These are phyloP conservation scores for Aureobasidium sp. DNA, from an alignment of 2,329 filamentous ascomycete genomes.

Conservation along the genomic window DNA sequence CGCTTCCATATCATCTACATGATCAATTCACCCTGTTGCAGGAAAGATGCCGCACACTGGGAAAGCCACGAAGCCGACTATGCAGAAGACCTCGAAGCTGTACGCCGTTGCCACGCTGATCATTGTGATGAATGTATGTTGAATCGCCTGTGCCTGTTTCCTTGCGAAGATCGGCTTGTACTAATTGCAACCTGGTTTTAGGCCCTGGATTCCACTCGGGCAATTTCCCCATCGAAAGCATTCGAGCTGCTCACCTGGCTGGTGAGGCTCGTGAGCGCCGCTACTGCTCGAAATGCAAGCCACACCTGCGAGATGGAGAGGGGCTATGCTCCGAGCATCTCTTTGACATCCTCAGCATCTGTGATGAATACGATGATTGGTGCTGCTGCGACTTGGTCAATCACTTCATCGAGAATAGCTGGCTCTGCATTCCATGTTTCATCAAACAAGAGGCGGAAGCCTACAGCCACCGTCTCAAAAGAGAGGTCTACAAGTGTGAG, in stretches of 20 bases:
- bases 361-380: not conserved
- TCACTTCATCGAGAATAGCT: not conserved
- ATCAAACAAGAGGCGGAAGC: not conserved
- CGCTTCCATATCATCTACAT: constrained; percentile 12
- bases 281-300: not conserved
- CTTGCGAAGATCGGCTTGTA: too few relatives aligned
- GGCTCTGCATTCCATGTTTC: constrained; percentile 12
- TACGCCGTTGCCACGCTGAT: not conserved
- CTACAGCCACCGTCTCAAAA: constrained; percentile 30
- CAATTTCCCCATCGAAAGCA: constrained; percentile 1
- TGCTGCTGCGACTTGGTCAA: not conserved
- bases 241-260: not conserved
- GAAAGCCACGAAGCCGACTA: not conserved
- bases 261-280: not conserved
- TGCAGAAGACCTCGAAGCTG: not conserved
- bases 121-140: not conserved
- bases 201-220: not conserved
- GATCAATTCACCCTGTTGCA: not conserved
- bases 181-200: not conserved
- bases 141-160: too few relatives aligned
- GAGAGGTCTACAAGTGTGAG: not conserved
- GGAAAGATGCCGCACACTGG: not conserved
- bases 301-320: not conserved
- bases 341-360: not conserved
- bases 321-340: not conserved